Conservation (phyloP, 2,329 filamentous ascomycete genomes). For the Didymella exigua region DNA sequence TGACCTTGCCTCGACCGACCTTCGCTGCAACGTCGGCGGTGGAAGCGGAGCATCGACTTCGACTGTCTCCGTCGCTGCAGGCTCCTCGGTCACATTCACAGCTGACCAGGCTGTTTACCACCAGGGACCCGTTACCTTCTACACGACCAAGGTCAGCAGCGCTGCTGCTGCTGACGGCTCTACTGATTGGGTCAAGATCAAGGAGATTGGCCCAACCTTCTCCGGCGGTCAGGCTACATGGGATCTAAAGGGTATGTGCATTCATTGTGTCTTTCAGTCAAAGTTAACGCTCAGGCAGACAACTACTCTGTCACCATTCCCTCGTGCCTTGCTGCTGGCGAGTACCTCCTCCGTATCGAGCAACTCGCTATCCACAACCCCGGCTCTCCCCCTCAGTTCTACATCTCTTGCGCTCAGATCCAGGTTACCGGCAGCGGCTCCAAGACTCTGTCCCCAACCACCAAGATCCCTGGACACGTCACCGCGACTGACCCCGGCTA, state of each 20-base stretch:
- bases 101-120: slow-evolving; percentile 48
- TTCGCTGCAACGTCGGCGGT: slow-evolving; percentile 48
- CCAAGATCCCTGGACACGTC: slow-evolving; percentile 46
- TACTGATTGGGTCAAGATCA: slow-evolving; percentile 49
- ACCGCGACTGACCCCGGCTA: slow-evolving; percentile 44
- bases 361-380: slow-evolving; percentile 57
- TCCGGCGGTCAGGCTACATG: slow-evolving; percentile 39
- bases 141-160: slow-evolving; percentile 46
- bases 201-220: slow-evolving; percentile 48
- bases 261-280: no score
- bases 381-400: slow-evolving; percentile 30
- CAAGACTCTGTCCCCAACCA: slow-evolving; percentile 28
- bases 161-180: slow-evolving; percentile 45
- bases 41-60: slow-evolving; percentile 34
- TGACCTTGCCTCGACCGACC: slow-evolving; percentile 35
- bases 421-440: slow-evolving; percentile 51
- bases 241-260: slow-evolving; percentile 41
- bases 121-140: slow-evolving; percentile 47
- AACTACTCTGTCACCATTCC: slow-evolving; percentile 50
- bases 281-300: slow-evolving; percentile 27
- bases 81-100: slow-evolving; percentile 43
- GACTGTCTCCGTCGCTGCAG: slow-evolving; percentile 45
- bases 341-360: slow-evolving; percentile 57
- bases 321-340: slow-evolving; percentile 49
- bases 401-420: slow-evolving; percentile 54